Conservation (phyloP, 768 basidiomycete genomes). For the Hygrophoropsis aurantiaca region DNA sequence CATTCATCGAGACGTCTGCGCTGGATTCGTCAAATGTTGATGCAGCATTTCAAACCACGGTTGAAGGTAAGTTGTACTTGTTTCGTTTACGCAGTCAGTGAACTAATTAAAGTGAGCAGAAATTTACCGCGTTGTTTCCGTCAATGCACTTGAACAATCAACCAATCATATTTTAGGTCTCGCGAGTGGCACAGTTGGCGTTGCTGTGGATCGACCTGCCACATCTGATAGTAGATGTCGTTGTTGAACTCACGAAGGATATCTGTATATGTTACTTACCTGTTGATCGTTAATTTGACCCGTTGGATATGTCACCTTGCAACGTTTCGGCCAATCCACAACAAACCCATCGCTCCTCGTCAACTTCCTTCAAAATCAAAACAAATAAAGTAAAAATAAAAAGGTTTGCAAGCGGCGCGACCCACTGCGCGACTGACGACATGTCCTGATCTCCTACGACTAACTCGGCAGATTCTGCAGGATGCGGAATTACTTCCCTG, state of each 20-base stretch:
- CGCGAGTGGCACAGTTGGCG: conserved; percentile 82
- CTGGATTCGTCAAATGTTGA: conserved; percentile 99
- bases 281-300: too few species aligned
- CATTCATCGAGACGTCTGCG: conserved; percentile 98
- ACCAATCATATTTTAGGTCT: conserved; percentile 76
- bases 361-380: conserved; percentile 5
- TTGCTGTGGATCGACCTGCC: conserved; percentile 64
- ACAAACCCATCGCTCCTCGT: too few species aligned
- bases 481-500: conserved; percentile 95
- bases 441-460: conserved; percentile 87
- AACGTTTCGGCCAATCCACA: too few species aligned
- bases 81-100: not conserved
- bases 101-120: conserved; percentile 45
- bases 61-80: conserved; percentile 68
- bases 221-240: conserved; percentile 47
- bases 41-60: conserved; percentile 93
- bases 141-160: conserved; percentile 88
- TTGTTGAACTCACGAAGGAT: too few species aligned
- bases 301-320: too few species aligned
- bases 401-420: conserved; percentile 81
- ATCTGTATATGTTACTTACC: too few species aligned
- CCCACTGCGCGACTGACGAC: conserved; percentile 83
- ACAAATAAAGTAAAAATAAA: conserved; percentile 21
- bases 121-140: conserved; percentile 96
- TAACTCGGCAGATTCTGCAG: conserved; percentile 86